Evolutionary conservation across 106 monocot genomes (phyloP), one percentile per base, ranked within the genome.

Genomic region (Xerophyta viscosa): DNA sequence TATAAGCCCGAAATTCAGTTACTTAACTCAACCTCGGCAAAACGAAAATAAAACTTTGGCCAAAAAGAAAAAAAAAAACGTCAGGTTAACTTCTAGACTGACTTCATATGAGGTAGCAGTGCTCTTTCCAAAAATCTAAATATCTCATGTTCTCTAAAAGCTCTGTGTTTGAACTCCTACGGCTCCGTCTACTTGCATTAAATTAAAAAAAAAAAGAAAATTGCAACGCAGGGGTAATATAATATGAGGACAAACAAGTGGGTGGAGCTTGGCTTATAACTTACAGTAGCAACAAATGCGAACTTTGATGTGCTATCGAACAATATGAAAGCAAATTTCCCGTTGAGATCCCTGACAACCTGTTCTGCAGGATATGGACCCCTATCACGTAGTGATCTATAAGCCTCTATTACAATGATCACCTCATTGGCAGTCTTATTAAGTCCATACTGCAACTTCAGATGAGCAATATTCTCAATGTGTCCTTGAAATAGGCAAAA

Each of bases 341-440:
- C 92, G 52, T 41, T 50, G 6, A 92, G 58, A 43, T 83, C 87
- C 60, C 87, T 77, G 37, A 92, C 68, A 49, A 87, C 87, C 50
- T 92, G 76, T 43, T 79, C 79, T 19, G 83, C 83, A 54, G 92
- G 92, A 56, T 80, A 87, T 54, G 92, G 92, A 26, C 87, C 92
- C 54, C 92, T 71, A 56, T 92, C 92, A 29, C 92, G 79, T 43
- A 92, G 59, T 46, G 92, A 77, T 54, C 76, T 76, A 57, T 87
- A 92, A 8, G 83, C 87, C 66, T 92, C 92, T 43, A 92, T 87
- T 15, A 92, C 62, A 41, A 87, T 79, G 44, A 62, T 71, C 9
- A 66, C 80, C 50, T 92, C 92, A 62, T 79, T 87, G 20, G 74
- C 79, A 57, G 61, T 71, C 62, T 92, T 92, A 55, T 57, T 60